Evolutionary conservation across 805 yeast species (phyloP), one percentile per base, ranked within the genome.

Genomic region (Yarrowia yakushimensis): DNA sequence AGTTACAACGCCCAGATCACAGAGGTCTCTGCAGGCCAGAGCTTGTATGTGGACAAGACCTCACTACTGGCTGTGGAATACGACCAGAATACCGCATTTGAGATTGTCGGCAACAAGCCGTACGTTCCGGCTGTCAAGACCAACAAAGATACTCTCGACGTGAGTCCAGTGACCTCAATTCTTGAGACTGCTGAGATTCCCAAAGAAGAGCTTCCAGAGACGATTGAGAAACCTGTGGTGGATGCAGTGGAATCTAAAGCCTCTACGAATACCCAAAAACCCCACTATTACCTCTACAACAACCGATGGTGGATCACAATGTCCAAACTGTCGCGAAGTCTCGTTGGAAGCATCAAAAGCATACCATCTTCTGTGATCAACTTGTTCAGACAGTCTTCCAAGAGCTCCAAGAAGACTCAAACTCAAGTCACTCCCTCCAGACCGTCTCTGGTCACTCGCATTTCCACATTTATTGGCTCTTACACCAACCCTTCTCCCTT

Each of bases 301-400:
- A 52, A 52, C 59, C 13, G 59, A 17, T 52, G 59, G 59, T 52
- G 59, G 59, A 52, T 52, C 23, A 25, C 43, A 23, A 52, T 36
- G 59, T 52, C 59, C 17, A 52, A 52, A 8, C 11, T 36, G 12
- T 23, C 43, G 15, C 33, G 59, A 12, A 12, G 18, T 17, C 31
- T 52, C 9, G 12, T 25, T 15, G 31, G 18, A 12, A n/a, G 39
- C 28, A 2, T 52, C 33, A 36, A 17, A 13, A 52, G 31, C 23
- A 36, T 52, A 23, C 59, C 59, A 15, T 52, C 59, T 2, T 7
- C 43, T 2, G 13, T 52, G 11, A 2, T 33, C 13, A 13, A 13
- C 36, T 7, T 28, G 36, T 45, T 45, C 25, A 11, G 36, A 20
- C 13, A 27, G 22, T 18, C 25, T 1, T 43, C 50, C 17, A 28